Conservation (phyloP, 78 protist species). For the slime mould (Dictyostelium discoideum) region DNA sequence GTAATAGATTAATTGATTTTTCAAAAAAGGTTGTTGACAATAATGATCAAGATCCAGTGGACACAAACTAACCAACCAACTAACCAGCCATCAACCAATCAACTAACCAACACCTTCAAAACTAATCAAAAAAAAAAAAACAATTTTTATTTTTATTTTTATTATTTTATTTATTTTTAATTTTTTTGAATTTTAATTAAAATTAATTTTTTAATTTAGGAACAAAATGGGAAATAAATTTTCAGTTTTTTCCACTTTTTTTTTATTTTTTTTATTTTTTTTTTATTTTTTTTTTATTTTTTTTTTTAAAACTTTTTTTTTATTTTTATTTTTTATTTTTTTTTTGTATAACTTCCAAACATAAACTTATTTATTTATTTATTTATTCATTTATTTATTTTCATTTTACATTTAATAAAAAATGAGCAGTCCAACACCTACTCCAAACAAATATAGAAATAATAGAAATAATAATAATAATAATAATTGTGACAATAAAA, state of each 20-base stretch:
- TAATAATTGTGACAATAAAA: not conserved
- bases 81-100: not conserved
- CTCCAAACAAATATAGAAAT: not conserved
- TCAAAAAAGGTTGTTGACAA: not conserved
- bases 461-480: not conserved
- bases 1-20: constrained; percentile 80
- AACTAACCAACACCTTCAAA: not conserved
- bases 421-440: not conserved
- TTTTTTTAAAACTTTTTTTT: no score
- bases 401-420: not conserved
- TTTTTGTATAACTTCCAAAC: not conserved
- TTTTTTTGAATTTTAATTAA: no score
- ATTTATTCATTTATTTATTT: no score
- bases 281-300: no score
- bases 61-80: not conserved
- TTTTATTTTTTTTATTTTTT: no score
- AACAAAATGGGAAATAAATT: not conserved
- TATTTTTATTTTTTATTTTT: no score
- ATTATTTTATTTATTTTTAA: no score
- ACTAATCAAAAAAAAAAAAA: not conserved
- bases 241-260: not conserved
- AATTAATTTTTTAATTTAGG: not conserved
- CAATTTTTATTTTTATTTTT: no score
- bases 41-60: not conserved
- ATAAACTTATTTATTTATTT: no score